A percentile compares a stretch with the other conserved stretches of the same genome.
These are phyloP conservation scores for Suillus plorans DNA, from an alignment of 768 basidiomycete genomes.

Conservation along the genomic window DNA sequence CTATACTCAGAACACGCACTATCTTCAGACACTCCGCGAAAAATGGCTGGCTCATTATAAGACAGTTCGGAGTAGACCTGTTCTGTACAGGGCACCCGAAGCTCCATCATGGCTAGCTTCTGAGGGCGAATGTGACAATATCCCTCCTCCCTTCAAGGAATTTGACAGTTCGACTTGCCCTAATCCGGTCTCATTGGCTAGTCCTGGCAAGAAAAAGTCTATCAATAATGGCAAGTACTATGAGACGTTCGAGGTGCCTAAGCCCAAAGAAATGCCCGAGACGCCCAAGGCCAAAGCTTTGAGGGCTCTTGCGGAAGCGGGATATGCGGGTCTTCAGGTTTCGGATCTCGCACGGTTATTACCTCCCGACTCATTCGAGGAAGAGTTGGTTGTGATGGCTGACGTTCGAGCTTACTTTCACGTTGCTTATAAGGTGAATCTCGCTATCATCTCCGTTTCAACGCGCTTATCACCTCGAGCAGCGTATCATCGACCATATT, in stretches of 20 bases:
- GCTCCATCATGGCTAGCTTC: no score
- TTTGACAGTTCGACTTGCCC: no score
- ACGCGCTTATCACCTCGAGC: neutral
- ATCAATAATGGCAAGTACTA: no score
- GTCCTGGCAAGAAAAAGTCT: no score
- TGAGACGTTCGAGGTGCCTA: no score
- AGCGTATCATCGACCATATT: constrained; percentile 58
- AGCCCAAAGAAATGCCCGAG: no score
- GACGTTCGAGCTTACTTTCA: constrained; percentile 50
- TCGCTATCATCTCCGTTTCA: neutral
- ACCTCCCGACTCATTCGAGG: constrained; percentile 25
- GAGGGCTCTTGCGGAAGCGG: constrained; percentile 27
- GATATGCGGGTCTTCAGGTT: constrained; percentile 21
- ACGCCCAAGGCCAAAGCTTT: constrained; percentile 19
- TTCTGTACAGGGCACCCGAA: neutral
- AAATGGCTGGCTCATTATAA: constrained; percentile 19
- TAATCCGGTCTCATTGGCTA: no score
- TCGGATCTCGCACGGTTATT: constrained; percentile 21
- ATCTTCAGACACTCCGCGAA: constrained; percentile 10
- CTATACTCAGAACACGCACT: constrained; percentile 33
- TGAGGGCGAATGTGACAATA: no score
- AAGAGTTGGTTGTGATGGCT: constrained; percentile 47
- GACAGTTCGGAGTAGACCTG: constrained; percentile 8
- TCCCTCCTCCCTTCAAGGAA: no score
- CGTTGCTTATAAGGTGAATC: constrained; percentile 45